Base-by-base conservation (phyloP, 345 rosid genomes). In the Eutrema heterophyllum region DNA sequence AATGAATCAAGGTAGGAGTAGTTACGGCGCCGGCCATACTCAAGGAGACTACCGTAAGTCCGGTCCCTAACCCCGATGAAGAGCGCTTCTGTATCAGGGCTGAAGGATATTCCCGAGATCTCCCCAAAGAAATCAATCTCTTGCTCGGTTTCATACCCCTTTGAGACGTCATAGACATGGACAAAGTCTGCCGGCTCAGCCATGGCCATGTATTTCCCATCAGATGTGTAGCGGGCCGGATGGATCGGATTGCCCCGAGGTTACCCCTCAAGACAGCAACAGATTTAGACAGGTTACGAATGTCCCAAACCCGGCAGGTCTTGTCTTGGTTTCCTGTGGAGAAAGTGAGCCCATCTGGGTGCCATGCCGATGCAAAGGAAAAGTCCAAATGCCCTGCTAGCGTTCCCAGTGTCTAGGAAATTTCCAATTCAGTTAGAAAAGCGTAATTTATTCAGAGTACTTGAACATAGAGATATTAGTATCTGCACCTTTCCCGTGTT, bases 151-250 rank as follows among this genome's bases (percentile, higher is more conserved):
- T 83, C 83, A 24, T 85, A 90, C 58, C 90, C 92, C 0, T 77
- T 79, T 46, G 78, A 77, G 52, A 80, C 84, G 30, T 90, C 89
- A 10, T 85, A 90, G 24, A 90, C 84, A 49, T 90, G 97, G 40
- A 90, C 94, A 79, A 90, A 90, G 71, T 90, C 96, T 4, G 91
- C 93, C 5, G 96, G 93, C 81, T 90, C 96, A 4, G 94, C 94
- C 79, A 82, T 84, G 15, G 97, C 97, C 94, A 88, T 82, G 79
- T 82, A 86, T 53, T 73, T 83, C 4, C 97, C 94, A 71, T 90
- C 94, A 0, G 87, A 81, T 9, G 91, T 81, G 81, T 85, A 90
- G 41, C 94, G 88, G n/a, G n/a, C n/a, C n/a, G n/a, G 64, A 90
- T 82, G 16, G 94, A 86, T 61, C 92, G 73, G 53, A 90, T 82